phyloP scores from a whole-genome alignment of 768 basidiomycete genomes.

The Phanerochaete carnosa region DNA sequence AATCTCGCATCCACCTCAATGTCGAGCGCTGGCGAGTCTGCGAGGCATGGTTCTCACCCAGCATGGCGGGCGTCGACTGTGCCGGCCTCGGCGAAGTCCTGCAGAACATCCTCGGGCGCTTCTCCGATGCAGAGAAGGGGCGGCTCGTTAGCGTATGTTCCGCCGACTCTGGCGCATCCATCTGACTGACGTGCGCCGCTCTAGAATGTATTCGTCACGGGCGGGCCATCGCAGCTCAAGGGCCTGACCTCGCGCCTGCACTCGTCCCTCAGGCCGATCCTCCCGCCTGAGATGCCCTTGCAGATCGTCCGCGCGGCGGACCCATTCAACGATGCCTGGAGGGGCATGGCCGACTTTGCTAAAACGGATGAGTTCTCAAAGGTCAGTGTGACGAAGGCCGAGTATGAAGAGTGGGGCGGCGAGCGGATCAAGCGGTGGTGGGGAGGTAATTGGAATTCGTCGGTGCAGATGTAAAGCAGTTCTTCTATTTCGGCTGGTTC shows the following conservation, averaged over 20 bases:
- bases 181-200: neutral
- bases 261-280: conserved; percentile 74
- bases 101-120: conserved; percentile 75
- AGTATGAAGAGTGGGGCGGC: conserved; percentile 89
- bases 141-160: conserved; percentile 69
- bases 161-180: neutral
- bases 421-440: conserved; percentile 89
- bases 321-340: conserved; percentile 79
- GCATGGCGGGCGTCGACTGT: conserved; percentile 92
- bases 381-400: conserved; percentile 65
- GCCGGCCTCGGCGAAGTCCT: conserved; percentile 93
- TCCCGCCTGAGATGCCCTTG: conserved; percentile 80
- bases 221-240: conserved; percentile 72
- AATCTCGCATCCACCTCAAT: conserved; percentile 81
- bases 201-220: conserved; percentile 90
- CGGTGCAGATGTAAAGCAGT: conserved; percentile 15
- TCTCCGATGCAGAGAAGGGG: conserved; percentile 62
- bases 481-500: neutral
- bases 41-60: conserved; percentile 90
- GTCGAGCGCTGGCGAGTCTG: conserved; percentile 88
- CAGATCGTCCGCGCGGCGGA: conserved; percentile 61
- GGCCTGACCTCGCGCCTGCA: conserved; percentile 66
- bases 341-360: conserved; percentile 83
- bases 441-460: conserved; percentile 84
- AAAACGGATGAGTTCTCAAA: conserved; percentile 48